A percentile compares a stretch with the other conserved stretches of the same genome.
phyloP scores from a whole-genome alignment of 2,329 filamentous ascomycete species.

The Fusarium phyllophilum region DNA sequence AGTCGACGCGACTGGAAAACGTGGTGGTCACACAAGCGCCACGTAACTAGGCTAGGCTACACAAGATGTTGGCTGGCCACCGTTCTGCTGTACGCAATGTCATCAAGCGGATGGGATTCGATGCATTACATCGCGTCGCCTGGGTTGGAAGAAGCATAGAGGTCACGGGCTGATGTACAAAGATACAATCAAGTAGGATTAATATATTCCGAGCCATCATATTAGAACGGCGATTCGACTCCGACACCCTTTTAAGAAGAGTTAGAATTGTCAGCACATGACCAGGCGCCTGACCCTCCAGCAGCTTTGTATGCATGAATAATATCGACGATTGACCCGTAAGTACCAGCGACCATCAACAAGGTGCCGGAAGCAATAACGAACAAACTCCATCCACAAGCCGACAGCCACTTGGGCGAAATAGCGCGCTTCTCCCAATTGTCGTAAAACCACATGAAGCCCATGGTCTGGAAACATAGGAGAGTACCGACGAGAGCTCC shows the following conservation, averaged over 20 bases:
- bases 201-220: too few species aligned
- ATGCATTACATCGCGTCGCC: not conserved
- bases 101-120: too few species aligned
- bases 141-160: too few species aligned
- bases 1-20: not conserved
- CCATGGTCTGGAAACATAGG: slow-evolving; percentile 45
- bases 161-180: not conserved
- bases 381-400: slow-evolving; percentile 15
- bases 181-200: not conserved
- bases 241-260: not conserved
- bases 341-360: slow-evolving; percentile 57
- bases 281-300: slow-evolving; percentile 52
- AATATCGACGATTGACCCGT: slow-evolving; percentile 53
- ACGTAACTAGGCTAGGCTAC: not conserved
- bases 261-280: slow-evolving; percentile 56
- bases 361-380: slow-evolving; percentile 43
- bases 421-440: slow-evolving; percentile 37
- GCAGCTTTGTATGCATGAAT: slow-evolving; percentile 49
- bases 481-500: slow-evolving; percentile 45
- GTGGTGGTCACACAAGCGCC: not conserved
- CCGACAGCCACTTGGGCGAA: not conserved
- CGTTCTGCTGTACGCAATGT: too few species aligned
- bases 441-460: slow-evolving; percentile 45
- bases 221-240: too few species aligned
- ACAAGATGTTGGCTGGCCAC: too few species aligned